Base-by-base conservation (phyloP, 768 basidiomycete species). In the Galerina marginata region DNA sequence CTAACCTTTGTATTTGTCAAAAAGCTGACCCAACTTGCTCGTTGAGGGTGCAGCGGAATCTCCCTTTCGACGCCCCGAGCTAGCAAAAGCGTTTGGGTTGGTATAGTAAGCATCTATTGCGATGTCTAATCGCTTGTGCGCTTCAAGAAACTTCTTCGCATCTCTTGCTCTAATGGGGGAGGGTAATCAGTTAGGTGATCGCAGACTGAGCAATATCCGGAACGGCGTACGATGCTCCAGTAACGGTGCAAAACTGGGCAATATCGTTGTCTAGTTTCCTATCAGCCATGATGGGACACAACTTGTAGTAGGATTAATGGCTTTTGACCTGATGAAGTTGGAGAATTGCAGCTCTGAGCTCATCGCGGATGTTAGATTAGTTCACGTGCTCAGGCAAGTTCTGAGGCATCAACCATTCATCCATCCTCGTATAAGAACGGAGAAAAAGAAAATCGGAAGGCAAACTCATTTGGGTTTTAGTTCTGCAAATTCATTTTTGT, bases 91-190 rank as follows among this genome's bases (percentile, higher is more conserved):
- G 54, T 70, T 68, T 25, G 84, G 81, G 55, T 90, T 83, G 65
- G 83, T 85, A 75, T 84, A 91, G 71, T 80, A 93, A 1, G 89
- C 86, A 71, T 93, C 89, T 46, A 92, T 75, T 23, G 91, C 91
- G n/a, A 79, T 72, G 56, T 93, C 91, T 44, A 91, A 73, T 39
- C 86, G 83, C 65, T 85, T 87, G 75, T 90, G 80, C 65, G 85
- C 87, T 62, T 91, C 86, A 48, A 93, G 71, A 74, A 84, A 92
- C 68, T 84, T 84, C 65, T 74, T 85, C 10, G 90, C 92, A 60
- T 91, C 90, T 61, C 73, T 79, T 26, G 77, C 70, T 20, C 83
- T 84, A 65, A 68, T 70, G 58, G 61, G 39, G 47, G 40, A 49
- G 38, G 45, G 62, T 54, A 65, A 75, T 77, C 73, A 74, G 67